These are phyloP conservation scores for Suillus paluster DNA, from an alignment of 768 basidiomycete genomes.

Conservation along the genomic window DNA sequence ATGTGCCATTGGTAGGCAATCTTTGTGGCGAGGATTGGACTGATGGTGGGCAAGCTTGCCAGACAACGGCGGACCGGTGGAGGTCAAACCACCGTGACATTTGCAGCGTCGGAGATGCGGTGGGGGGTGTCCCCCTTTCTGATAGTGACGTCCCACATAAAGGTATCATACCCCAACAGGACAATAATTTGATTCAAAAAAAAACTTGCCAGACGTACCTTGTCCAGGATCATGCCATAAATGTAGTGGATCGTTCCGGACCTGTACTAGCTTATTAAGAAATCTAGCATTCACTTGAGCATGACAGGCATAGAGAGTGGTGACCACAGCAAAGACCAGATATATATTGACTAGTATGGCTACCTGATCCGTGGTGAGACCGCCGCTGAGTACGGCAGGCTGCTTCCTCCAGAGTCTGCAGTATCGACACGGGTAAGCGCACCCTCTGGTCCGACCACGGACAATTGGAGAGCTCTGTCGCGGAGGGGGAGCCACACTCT, in stretches of 20 bases:
- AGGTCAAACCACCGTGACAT: too few species aligned
- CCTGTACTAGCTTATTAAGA: conserved; percentile 44
- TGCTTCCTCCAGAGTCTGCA: conserved; percentile 51
- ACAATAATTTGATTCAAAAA: too few species aligned
- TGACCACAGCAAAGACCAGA: conserved; percentile 6
- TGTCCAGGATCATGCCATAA: conserved; percentile 55
- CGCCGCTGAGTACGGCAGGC: conserved; percentile 55
- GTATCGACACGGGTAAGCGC: conserved; percentile 50
- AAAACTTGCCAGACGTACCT: conserved; percentile 49
- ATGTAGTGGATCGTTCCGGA: conserved; percentile 51
- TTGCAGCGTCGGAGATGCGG: too few species aligned
- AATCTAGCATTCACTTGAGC: neutral
- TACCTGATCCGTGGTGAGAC: conserved; percentile 60
- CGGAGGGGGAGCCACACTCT: neutral
- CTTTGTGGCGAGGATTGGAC: too few species aligned
- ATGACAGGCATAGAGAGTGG: neutral
- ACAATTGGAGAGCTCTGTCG: conserved; percentile 56
- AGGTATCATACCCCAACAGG: too few species aligned
- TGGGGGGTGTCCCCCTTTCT: too few species aligned
- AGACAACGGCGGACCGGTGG: too few species aligned
- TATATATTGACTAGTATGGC: conserved; percentile 62
- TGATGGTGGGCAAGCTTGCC: too few species aligned
- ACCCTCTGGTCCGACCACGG: conserved; percentile 50
- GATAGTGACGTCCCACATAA: too few species aligned
- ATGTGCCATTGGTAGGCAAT: too few species aligned